phyloP scores from a whole-genome alignment of 305 asterid genomes.

The Fraxinus nigra region DNA sequence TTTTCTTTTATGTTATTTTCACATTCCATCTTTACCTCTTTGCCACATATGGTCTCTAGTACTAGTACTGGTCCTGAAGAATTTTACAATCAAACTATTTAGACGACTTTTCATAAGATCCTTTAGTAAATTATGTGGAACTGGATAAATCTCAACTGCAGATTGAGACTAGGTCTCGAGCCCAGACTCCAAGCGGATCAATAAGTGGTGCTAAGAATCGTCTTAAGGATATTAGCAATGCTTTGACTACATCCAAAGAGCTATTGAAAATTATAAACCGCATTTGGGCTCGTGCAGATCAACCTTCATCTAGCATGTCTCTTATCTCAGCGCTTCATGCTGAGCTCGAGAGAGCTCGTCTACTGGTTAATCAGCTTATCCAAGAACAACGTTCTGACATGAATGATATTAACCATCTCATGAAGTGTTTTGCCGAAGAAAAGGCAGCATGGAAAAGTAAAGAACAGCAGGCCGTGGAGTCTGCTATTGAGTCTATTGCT shows the following conservation, averaged over 20 bases:
- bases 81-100: background rate
- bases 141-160: slow-evolving; percentile 30
- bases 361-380: slow-evolving; percentile 76
- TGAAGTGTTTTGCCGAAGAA: slow-evolving; percentile 80
- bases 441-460: slow-evolving; percentile 74
- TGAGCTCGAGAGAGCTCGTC: slow-evolving; percentile 93
- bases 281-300: slow-evolving; percentile 79
- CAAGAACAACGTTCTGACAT: slow-evolving; percentile 66
- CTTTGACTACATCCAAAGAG: slow-evolving; percentile 91
- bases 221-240: slow-evolving; percentile 79
- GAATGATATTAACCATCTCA: slow-evolving; percentile 55
- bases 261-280: slow-evolving; percentile 81
- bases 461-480: slow-evolving; percentile 55
- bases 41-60: background rate
- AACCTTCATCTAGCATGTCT: slow-evolving; percentile 74
- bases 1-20: background rate
- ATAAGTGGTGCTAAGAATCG: slow-evolving; percentile 43
- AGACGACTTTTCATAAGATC: background rate
- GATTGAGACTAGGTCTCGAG: slow-evolving; percentile 82
- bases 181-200: slow-evolving; percentile 59
- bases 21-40: background rate
- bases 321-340: slow-evolving; percentile 86
- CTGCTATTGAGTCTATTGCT: slow-evolving; percentile 56
- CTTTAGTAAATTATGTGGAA: background rate
- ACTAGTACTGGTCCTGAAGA: background rate